These are phyloP conservation scores for Ajuga reptans DNA, from an alignment of 305 asterid genomes.

Conservation along the genomic window DNA sequence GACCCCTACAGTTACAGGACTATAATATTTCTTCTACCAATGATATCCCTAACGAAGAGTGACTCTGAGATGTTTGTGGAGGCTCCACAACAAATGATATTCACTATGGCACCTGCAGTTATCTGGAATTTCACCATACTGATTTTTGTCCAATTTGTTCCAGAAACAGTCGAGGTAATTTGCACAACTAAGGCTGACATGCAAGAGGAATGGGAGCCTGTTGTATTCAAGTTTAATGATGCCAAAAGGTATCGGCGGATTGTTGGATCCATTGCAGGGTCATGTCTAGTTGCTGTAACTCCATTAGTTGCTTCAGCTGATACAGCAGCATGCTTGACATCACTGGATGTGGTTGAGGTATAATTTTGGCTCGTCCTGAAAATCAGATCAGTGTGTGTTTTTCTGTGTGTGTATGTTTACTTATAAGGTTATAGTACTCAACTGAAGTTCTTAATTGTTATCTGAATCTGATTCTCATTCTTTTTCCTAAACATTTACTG, in stretches of 20 bases:
- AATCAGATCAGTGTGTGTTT: too few species aligned
- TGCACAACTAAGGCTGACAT: constrained; percentile 24
- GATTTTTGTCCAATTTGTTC: constrained; percentile 10
- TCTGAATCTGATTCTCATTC: too few species aligned
- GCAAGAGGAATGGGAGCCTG: constrained; percentile 61
- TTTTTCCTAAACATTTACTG: too few species aligned
- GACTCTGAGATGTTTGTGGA: not conserved
- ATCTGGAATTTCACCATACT: not conserved
- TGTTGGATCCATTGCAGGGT: constrained; percentile 79
- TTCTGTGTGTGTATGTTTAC: too few species aligned
- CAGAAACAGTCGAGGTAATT: constrained; percentile 25
- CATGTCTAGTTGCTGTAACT: constrained; percentile 70
- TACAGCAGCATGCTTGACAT: constrained; percentile 59
- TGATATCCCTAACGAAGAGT: not conserved
- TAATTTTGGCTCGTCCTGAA: not conserved
- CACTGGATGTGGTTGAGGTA: constrained; percentile 76
- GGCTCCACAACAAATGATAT: not conserved
- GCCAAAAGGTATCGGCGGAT: constrained; percentile 62
- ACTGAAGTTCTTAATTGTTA: not conserved
- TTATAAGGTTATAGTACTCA: not conserved
- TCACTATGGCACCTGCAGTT: too few species aligned
- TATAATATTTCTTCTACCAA: not conserved
- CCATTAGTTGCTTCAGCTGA: constrained; percentile 75
- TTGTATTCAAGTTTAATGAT: constrained; percentile 58
- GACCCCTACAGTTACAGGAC: too few species aligned